phyloP scores from a whole-genome alignment of 495 filamentous ascomycete genomes.

The Clavariopsis aquatica region DNA sequence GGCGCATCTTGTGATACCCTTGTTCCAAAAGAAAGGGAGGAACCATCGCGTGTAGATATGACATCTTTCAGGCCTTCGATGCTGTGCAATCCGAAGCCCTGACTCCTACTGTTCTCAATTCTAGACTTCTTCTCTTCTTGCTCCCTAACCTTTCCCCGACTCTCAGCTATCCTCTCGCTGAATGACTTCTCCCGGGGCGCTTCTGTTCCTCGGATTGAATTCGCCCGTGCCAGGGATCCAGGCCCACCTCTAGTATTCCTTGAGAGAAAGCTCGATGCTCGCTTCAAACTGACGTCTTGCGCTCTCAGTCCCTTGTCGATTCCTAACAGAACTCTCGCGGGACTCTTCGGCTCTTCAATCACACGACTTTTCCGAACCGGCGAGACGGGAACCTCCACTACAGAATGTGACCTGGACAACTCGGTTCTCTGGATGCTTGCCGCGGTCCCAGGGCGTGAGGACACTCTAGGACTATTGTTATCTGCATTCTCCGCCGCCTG shows the following conservation, averaged over 20 bases:
- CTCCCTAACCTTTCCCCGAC: slow-evolving; percentile 54
- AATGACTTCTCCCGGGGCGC: slow-evolving; percentile 64
- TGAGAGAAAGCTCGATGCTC: slow-evolving; percentile 56
- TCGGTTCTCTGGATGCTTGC: slow-evolving; percentile 23
- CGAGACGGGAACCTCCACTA: slow-evolving; percentile 78
- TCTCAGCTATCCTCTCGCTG: slow-evolving; percentile 80
- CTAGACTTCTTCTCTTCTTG: slow-evolving; percentile 57
- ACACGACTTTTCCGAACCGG: slow-evolving; percentile 60
- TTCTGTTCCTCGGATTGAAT: slow-evolving; percentile 26
- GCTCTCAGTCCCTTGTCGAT: slow-evolving; percentile 87
- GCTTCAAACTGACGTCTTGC: slow-evolving; percentile 79
- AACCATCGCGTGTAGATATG: slow-evolving; percentile 14
- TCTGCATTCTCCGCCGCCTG: slow-evolving; percentile 44
- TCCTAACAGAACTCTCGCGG: slow-evolving; percentile 76
- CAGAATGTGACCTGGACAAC: slow-evolving; percentile 34
- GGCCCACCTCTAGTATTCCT: not conserved
- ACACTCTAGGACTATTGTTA: slow-evolving; percentile 13
- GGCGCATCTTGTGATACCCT: slow-evolving; percentile 8
- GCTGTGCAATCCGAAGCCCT: slow-evolving; percentile 67
- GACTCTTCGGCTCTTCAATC: slow-evolving; percentile 64
- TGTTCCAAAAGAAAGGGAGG: slow-evolving; percentile 21
- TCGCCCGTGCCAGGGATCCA: slow-evolving; percentile 21
- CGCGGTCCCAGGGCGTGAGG: slow-evolving; percentile 29
- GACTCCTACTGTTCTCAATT: slow-evolving; percentile 62
- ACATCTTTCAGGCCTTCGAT: slow-evolving; percentile 50